Base-by-base conservation (phyloP, 225 moss, liverwort and hornwort genomes). In the Straminergon stramineum region DNA sequence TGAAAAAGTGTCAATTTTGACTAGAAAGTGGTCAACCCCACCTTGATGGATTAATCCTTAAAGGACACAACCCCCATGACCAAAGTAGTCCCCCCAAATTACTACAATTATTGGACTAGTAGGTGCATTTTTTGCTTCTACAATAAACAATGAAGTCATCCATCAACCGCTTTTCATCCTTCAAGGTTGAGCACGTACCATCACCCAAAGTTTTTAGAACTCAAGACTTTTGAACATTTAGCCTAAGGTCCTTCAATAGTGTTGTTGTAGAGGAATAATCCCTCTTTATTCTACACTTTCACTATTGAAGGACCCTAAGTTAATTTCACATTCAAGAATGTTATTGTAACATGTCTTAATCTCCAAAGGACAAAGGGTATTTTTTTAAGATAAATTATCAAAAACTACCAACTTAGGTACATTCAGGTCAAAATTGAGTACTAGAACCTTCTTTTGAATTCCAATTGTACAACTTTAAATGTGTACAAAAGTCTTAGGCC, bases 311-410 rank as follows among this genome's bases (percentile, higher is more conserved):
- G 39, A 2, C n/a, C 39, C 2, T 23, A 0, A 7, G 23, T 23
- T n/a, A n/a, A n/a, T n/a, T 70, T 39, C 1, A 39, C 24, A 39
- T 39, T 39, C 8, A 39, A n/a, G 4, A 69, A n/a, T 22, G 4
- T 12, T n/a, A 39, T 39, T 70, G 14, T 67, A 5, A 67, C 11
- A 23, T 24, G 24, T 39, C 14, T 24, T 24, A 39, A 2, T 39
- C 4, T 0, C 4, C 13, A 13, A 4, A 69, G 2, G n/a, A 68
- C 1, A 0, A 2, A 69, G 23, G 5, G 22, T 23, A 4, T 39
- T n/a, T 37, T n/a, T 10, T 13, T 3, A 22, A n/a, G n/a, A 68
- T 4, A 69, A n/a, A n/a, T 69, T n/a, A n/a, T 13, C 21, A 12
- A 12, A 31, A 69, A 69, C 7, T n/a, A 1, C 0, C 22, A 69